Base-by-base conservation (phyloP, 306 rosid genomes). In the Hylodesmum podocarpum region DNA sequence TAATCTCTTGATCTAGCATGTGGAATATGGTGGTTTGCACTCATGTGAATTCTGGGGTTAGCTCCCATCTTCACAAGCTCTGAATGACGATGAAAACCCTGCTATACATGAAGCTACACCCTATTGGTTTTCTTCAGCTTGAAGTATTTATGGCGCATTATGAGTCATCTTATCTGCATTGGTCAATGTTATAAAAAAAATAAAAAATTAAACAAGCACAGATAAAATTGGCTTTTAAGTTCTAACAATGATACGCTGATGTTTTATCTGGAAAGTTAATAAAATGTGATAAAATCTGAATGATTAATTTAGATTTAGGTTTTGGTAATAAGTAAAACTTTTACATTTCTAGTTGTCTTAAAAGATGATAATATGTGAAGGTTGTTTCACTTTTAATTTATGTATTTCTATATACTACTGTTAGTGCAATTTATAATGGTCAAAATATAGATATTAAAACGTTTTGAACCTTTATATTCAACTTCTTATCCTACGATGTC, bases 241-340 rank as follows among this genome's bases (percentile, higher is more conserved):
- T 27, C 57, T 61, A 37, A 41, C 39, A 29, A 25, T 51, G 70
- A 69, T 51, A 50, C 24, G 16, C 49, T 75, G 34, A 11, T 50
- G 68, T 40, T 22, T 43, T 51, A 0, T 31, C 82, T 71, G 76
- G 70, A 78, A 75, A 71, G 34, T 31, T 53, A 16, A 33, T 4
- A 33, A 49, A 70, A 7, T 22, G 19, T 37, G 51, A 15, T 65
- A 19, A 39, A 37, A 39, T 39, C 10, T 15, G 66, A 29, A 31
- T 1, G 9, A 34, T 11, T 2, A 57, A 14, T 57, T 14, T 57
- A 25, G 40, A 58, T 28, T 28, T 28, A 28, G 40, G 46, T 62
- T 14, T 6, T 28, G 66, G 22, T 58, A 58, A 28, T n/a, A n/a
- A n/a, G n/a, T n/a, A n/a, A n/a, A n/a, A n/a, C n/a, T n/a, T 4